A percentile compares a stretch with the other conserved stretches of the same genome.
phyloP scores from a whole-genome alignment of 148 eudicot genomes.

The Silene conica region DNA sequence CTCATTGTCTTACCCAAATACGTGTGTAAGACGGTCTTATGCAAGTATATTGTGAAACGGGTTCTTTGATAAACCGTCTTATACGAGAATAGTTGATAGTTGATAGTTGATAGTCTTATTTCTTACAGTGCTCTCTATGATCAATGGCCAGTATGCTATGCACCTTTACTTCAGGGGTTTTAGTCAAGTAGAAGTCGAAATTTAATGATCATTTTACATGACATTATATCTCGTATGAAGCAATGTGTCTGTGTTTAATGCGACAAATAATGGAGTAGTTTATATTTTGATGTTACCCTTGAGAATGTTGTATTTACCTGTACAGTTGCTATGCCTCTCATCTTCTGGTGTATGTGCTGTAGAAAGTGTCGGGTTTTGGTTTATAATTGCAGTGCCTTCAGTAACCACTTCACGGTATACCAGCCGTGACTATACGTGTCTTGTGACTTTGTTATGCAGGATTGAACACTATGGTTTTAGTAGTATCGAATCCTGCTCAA shows the following conservation, averaged over 20 bases:
- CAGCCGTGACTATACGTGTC: neutral
- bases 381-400: neutral
- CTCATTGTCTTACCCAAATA: no score
- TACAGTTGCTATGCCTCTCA: neutral
- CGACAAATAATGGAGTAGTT: neutral
- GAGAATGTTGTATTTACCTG: neutral
- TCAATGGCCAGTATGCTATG: neutral
- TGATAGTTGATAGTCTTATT: no score
- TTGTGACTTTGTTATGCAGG: neutral
- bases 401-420: neutral
- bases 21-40: no score
- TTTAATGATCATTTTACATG: neutral
- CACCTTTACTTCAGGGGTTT: neutral
- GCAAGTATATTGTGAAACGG: no score
- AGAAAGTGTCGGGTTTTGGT: neutral
- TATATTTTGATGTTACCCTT: neutral
- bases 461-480: no score
- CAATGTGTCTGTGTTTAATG: neutral
- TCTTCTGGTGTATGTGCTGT: neutral
- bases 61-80: no score
- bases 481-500: no score
- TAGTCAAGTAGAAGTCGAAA: neutral
- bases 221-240: neutral
- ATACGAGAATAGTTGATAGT: no score
- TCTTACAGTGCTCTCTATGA: neutral